Percentiles rank a stretch among this genome's conserved stretches.
Evolutionary conservation across 345 rosid species (phyloP).

Genomic region (Acer negundo): DNA sequence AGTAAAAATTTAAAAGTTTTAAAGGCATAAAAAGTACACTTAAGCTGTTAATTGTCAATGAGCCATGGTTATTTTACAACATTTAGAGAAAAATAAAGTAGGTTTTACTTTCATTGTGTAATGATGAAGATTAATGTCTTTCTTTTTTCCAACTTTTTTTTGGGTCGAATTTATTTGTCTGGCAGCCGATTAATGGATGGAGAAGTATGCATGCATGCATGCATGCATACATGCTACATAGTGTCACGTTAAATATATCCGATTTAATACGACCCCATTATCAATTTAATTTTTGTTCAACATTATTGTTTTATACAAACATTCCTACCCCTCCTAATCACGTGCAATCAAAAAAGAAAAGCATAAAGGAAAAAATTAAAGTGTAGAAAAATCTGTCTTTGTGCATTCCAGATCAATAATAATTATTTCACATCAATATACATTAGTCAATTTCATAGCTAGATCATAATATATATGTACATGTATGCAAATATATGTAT

Average conservation of each 20-base stretch:
- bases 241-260: neutral
- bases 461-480: neutral
- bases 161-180: no score
- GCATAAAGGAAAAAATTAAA: neutral
- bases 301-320: neutral
- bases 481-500: no score
- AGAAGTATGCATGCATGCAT: no score
- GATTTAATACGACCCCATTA: neutral
- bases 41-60: neutral
- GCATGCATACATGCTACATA: neutral
- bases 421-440: neutral
- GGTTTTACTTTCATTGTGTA: neutral
- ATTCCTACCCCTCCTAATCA: neutral
- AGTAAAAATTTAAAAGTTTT: neutral
- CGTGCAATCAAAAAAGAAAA: neutral
- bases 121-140: neutral
- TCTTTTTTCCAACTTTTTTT: no score
- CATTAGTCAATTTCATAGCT: neutral
- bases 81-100: neutral
- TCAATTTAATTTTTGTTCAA: neutral
- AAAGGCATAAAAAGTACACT: neutral
- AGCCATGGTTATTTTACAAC: neutral
- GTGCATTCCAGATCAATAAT: constrained; percentile 16
- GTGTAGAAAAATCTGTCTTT: neutral
- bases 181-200: no score